phyloP scores from a whole-genome alignment of 2,329 filamentous ascomycete species.

The Aspergillus intermedius region DNA sequence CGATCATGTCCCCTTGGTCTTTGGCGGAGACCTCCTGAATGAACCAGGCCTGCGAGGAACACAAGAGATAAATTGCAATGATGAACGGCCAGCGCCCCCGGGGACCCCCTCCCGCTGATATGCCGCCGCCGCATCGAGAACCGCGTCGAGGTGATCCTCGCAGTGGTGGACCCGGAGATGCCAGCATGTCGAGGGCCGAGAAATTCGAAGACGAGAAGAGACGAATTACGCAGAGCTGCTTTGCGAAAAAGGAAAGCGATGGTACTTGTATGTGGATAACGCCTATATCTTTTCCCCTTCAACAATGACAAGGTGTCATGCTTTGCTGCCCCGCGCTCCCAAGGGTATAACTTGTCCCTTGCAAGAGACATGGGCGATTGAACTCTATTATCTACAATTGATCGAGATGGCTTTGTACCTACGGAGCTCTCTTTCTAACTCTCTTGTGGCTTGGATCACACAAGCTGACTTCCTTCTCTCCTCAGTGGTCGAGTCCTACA shows the following conservation, averaged over 20 bases:
- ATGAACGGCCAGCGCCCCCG: slow-evolving; percentile 34
- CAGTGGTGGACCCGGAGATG: slow-evolving; percentile 27
- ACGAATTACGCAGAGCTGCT: slow-evolving; percentile 91
- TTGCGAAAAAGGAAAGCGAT: slow-evolving; percentile 80
- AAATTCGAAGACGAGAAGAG: slow-evolving; percentile 94
- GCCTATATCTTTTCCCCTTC: slow-evolving; percentile 6
- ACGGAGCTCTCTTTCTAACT: no score
- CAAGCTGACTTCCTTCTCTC: slow-evolving; percentile 14
- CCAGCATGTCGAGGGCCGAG: slow-evolving; percentile 55
- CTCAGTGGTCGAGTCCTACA: slow-evolving; percentile 82
- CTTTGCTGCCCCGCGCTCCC: slow-evolving; percentile 6
- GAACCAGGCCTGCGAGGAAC: slow-evolving; percentile 14
- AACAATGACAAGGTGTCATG: slow-evolving; percentile 3
- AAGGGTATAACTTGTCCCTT: slow-evolving; percentile 1
- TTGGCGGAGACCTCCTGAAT: slow-evolving; percentile 15
- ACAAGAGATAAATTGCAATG: slow-evolving; percentile 12
- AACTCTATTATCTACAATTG: not conserved
- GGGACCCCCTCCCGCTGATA: slow-evolving; percentile 23
- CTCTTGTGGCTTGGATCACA: not conserved
- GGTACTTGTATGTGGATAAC: slow-evolving; percentile 65
- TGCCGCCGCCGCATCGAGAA: slow-evolving; percentile 25
- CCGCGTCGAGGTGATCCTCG: slow-evolving; percentile 29
- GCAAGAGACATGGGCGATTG: slow-evolving; percentile 3
- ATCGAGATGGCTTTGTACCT: not conserved
- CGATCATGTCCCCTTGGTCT: slow-evolving; percentile 30